A percentile compares a stretch with the other conserved stretches of the same genome.
phyloP scores from a whole-genome alignment of 768 basidiomycete genomes.

The Lactarius akahatsu region DNA sequence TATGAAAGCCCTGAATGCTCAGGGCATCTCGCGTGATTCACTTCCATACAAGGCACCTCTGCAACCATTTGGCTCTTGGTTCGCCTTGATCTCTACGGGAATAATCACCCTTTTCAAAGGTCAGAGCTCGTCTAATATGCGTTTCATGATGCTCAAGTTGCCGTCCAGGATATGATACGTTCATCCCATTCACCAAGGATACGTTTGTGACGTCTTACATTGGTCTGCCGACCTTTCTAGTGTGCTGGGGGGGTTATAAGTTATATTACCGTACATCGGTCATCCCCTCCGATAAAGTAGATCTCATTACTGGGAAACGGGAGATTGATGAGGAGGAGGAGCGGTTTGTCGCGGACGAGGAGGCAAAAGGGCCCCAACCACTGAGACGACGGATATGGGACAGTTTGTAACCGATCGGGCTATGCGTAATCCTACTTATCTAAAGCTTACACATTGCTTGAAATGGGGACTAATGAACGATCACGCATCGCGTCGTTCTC shows the following conservation, averaged over 20 bases:
- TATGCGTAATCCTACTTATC: slow-evolving; percentile 2
- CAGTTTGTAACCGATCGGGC: slow-evolving; percentile 27
- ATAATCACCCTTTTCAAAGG: slow-evolving; percentile 62
- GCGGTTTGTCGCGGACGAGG: slow-evolving; percentile 47
- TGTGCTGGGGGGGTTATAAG: slow-evolving; percentile 41
- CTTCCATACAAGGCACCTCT: slow-evolving; percentile 60
- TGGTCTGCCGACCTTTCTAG: slow-evolving; percentile 38
- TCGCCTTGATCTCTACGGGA: slow-evolving; percentile 51
- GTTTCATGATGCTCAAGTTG: slow-evolving; percentile 30
- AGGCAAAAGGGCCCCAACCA: slow-evolving; percentile 31
- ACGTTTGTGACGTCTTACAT: slow-evolving; percentile 59
- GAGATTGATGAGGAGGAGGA: slow-evolving; percentile 66
- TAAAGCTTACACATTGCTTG: background rate
- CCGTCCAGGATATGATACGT: slow-evolving; percentile 40
- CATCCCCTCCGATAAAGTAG: slow-evolving; percentile 50
- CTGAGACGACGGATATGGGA: slow-evolving; percentile 34
- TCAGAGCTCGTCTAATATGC: slow-evolving; percentile 24
- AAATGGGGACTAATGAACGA: background rate
- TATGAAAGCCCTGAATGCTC: slow-evolving; percentile 47
- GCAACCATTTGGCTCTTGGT: slow-evolving; percentile 60
- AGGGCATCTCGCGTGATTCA: slow-evolving; percentile 43
- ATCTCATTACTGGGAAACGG: slow-evolving; percentile 57
- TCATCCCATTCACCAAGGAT: slow-evolving; percentile 48
- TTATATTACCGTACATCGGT: slow-evolving; percentile 37
- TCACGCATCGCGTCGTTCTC: too few relatives aligned